These are phyloP conservation scores for Debaryomycetaceae sp. DNA, from an alignment of 1,139 yeast species.

Conservation along the genomic window DNA sequence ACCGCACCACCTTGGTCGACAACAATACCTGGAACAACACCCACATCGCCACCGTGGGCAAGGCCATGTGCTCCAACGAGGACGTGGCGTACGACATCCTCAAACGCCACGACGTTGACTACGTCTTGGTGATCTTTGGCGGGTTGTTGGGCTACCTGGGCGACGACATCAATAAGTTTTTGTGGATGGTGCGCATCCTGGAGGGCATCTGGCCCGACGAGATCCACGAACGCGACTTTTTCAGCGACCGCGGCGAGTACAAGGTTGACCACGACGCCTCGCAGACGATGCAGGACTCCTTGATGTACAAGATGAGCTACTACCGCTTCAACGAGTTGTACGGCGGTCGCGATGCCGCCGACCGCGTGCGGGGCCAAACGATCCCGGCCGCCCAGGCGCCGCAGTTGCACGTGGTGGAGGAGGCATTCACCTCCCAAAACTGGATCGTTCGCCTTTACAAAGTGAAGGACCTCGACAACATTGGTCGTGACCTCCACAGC, in stretches of 20 bases:
- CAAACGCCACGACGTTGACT: constrained; percentile 91
- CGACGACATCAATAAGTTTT: constrained; percentile 92
- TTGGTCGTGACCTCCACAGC: constrained; percentile 68
- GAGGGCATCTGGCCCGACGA: constrained; percentile 99
- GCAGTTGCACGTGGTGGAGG: constrained; percentile 75
- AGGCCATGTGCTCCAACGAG: constrained; percentile 91
- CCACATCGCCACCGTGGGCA: constrained; percentile 99
- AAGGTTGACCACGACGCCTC: constrained; percentile 81
- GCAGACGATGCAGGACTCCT: constrained; percentile 76
- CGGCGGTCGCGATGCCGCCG: constrained; percentile 65
- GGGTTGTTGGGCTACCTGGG: constrained; percentile 93
- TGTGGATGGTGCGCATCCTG: constrained; percentile 99
- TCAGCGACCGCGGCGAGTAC: constrained; percentile 84
- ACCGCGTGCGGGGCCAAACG: constrained; percentile 84
- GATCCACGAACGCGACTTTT: constrained; percentile 77
- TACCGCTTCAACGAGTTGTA: constrained; percentile 77
- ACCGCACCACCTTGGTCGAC: constrained; percentile 95
- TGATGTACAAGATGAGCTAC: constrained; percentile 94
- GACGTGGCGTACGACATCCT: constrained; percentile 85
- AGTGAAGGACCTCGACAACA: constrained; percentile 82
- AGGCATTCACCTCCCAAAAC: constrained; percentile 91
- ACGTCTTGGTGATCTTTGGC: constrained; percentile 89
- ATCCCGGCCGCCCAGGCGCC: constrained; percentile 57
- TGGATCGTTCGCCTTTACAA: constrained; percentile 96
- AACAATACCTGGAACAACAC: constrained; percentile 99